Conservation (phyloP, 2,329 filamentous ascomycete genomes). For the Scorias spongiosa region DNA sequence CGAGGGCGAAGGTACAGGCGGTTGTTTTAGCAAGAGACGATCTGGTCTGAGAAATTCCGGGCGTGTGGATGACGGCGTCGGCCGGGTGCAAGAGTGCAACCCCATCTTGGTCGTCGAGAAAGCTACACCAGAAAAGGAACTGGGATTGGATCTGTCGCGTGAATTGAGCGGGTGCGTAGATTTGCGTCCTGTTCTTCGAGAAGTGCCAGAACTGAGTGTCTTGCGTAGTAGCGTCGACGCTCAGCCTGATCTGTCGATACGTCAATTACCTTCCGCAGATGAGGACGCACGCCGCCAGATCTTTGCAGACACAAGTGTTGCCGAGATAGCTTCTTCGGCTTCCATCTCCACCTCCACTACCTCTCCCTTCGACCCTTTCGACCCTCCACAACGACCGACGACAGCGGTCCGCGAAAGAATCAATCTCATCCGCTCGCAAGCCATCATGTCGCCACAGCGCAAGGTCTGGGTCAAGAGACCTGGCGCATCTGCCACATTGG, state of each 20-base stretch:
- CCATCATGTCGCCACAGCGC: conserved; percentile 33
- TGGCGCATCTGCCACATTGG: conserved; percentile 69
- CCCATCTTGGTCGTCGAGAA: conserved; percentile 14
- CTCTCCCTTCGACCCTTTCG: too few relatives aligned
- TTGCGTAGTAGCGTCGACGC: background rate
- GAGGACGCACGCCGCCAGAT: background rate
- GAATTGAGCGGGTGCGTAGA: background rate
- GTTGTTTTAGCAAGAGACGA: too few relatives aligned
- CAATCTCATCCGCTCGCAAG: too few relatives aligned
- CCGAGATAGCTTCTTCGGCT: conserved; percentile 1
- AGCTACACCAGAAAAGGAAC: conserved; percentile 11
- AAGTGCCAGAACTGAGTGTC: background rate
- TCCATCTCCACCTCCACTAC: conserved; percentile 1
- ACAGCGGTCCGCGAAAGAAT: too few relatives aligned
- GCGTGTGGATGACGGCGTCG: too few relatives aligned
- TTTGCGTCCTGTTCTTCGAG: background rate
- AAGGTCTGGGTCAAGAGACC: conserved; percentile 94
- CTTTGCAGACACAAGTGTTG: conserved; percentile 1
- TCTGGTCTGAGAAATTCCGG: too few relatives aligned
- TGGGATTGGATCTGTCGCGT: background rate
- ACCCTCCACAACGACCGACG: too few relatives aligned
- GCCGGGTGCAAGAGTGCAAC: too few relatives aligned
- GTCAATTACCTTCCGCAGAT: background rate
- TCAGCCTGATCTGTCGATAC: background rate
- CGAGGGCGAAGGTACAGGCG: too few relatives aligned